Conservation (phyloP, 805 yeast species). For the Ogataea ganodermae region DNA sequence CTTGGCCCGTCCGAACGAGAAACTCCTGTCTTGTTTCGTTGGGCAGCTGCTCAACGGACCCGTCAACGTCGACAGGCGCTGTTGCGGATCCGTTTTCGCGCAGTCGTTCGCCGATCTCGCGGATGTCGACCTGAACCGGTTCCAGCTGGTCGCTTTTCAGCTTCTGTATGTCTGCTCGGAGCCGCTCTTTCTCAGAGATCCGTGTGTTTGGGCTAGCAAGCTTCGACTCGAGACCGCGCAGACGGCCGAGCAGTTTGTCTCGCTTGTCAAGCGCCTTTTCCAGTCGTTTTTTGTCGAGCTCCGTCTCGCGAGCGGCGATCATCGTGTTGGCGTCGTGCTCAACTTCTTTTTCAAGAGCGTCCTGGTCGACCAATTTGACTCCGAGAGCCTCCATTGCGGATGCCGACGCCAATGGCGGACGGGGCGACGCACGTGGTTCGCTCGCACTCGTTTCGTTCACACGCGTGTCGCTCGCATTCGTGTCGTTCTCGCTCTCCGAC, state of each 20-base stretch:
- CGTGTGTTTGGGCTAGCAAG: conserved; percentile 55
- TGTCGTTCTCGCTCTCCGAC: background rate
- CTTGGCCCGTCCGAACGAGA: conserved; percentile 84
- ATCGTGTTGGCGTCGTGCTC: conserved; percentile 68
- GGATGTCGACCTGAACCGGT: conserved; percentile 59
- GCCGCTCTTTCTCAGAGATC: conserved; percentile 61
- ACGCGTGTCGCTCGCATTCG: background rate
- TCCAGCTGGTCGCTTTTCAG: conserved; percentile 52
- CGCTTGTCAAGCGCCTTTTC: conserved; percentile 59
- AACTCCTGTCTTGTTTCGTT: conserved; percentile 82
- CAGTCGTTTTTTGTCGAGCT: conserved; percentile 74
- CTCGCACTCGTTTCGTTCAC: background rate
- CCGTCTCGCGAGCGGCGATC: conserved; percentile 62
- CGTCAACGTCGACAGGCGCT: conserved; percentile 19
- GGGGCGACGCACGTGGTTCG: background rate
- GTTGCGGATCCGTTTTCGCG: conserved; percentile 24
- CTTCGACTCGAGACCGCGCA: conserved; percentile 49
- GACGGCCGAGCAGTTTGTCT: conserved; percentile 43
- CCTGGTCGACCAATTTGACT: conserved; percentile 74
- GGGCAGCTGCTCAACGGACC: conserved; percentile 45
- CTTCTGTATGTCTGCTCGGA: conserved; percentile 55
- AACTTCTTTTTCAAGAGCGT: conserved; percentile 71
- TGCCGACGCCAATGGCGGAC: background rate
- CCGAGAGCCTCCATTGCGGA: conserved; percentile 42
- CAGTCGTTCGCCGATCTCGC: conserved; percentile 54